Evolutionary conservation across 805 yeast species (phyloP), one percentile per base, ranked within the genome.

Genomic region (Yarrowia deformans): DNA sequence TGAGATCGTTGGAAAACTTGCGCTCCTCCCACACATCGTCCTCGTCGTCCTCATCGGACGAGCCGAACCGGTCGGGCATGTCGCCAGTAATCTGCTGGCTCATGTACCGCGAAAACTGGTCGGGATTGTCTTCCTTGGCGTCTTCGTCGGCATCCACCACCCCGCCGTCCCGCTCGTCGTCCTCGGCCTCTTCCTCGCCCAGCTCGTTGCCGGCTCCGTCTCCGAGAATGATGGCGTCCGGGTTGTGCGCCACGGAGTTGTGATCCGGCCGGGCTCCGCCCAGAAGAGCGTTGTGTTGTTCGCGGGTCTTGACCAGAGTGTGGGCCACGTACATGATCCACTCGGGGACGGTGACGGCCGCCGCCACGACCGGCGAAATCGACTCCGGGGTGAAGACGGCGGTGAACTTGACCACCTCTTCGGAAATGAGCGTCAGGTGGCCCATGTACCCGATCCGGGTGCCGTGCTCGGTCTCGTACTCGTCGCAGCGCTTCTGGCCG

Each of bases 381-480:
- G 49, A 78, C 71, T 86, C 90, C 8, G 89, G 87, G 46, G 87
- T 82, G 73, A 86, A 86, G 18, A 87, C 77, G n/a, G 84, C 82
- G 9, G 81, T 80, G 77, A 95, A 95, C 77, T 95, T 95, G 61
- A 93, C 97, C 56, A 95, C 93, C 77, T 95, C 99, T 77, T 95
- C 99, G 66, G 97, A 93, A 69, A 95, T 91, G 66, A 95, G 81
- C 8, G 97, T 92, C 72, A 95, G 80, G 77, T 95, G 99, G n/a
- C 99, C 99, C 92, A 93, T 93, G 76, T 92, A 95, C 0, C 99
- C 99, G 48, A 93, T 85, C 69, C 96, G 84, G 49, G 90, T 84
- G 5, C 87, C 86, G 16, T 83, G 82, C 69, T 80, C 80, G 72
- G 83, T 84, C 76, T 90, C 90, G 74, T 87, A 85, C 43, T 83